Conservation (phyloP, 1,284 basidiomycete species). For the Leccinum fuscescens region DNA sequence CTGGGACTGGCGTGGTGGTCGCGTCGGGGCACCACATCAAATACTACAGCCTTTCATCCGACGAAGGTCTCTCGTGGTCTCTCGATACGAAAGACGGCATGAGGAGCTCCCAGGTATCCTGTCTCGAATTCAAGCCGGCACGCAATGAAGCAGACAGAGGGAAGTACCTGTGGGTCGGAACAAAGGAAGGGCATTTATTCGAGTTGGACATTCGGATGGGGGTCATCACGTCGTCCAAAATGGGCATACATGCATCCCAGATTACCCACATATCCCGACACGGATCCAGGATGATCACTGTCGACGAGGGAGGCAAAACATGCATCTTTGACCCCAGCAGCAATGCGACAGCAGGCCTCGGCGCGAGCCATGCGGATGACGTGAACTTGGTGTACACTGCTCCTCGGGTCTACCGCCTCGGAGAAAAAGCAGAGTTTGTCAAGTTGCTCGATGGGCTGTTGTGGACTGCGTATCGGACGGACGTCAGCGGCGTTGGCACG, state of each 20-base stretch:
- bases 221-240: slow-evolving; percentile 53
- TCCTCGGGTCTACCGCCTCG: slow-evolving; percentile 67
- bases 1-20: slow-evolving; percentile 63
- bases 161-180: slow-evolving; percentile 77
- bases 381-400: slow-evolving; percentile 43
- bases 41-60: slow-evolving; percentile 57
- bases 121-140: slow-evolving; percentile 71
- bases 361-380: slow-evolving; percentile 37
- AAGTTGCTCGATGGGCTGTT: slow-evolving; percentile 70
- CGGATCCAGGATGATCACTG: slow-evolving; percentile 65
- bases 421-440: slow-evolving; percentile 81
- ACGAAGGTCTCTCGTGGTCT: slow-evolving; percentile 47
- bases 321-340: slow-evolving; percentile 62
- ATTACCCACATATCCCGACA: slow-evolving; percentile 75
- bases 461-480: slow-evolving; percentile 73
- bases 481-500: slow-evolving; percentile 42
- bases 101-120: slow-evolving; percentile 71
- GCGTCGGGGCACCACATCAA: slow-evolving; percentile 62
- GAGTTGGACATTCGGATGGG: slow-evolving; percentile 75
- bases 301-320: slow-evolving; percentile 84
- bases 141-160: slow-evolving; percentile 38
- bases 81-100: slow-evolving; percentile 64
- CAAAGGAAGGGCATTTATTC: slow-evolving; percentile 83
- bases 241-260: slow-evolving; percentile 61
- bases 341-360: slow-evolving; percentile 23